These are phyloP conservation scores for Lipomyces yamadae DNA, from an alignment of 805 yeast species.

Conservation along the genomic window DNA sequence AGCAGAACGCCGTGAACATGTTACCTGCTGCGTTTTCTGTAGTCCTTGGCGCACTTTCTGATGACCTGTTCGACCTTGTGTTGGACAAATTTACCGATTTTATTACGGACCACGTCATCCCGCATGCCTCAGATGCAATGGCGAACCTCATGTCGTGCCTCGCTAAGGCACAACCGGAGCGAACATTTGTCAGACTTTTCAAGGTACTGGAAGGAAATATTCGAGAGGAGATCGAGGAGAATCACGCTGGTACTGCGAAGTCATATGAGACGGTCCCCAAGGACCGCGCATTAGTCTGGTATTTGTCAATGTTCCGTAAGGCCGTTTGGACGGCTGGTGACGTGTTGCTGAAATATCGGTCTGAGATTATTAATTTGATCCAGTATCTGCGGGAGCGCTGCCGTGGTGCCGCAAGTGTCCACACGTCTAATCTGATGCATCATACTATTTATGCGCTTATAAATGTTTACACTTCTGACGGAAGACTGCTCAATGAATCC, in stretches of 20 bases:
- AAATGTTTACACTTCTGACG: conserved; percentile 49
- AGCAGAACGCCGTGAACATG: conserved; percentile 52
- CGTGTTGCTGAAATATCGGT: conserved; percentile 51
- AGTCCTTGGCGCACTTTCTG: conserved; percentile 44
- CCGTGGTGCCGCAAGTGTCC: conserved; percentile 68
- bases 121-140: conserved; percentile 63
- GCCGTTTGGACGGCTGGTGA: conserved; percentile 70
- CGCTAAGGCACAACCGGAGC: conserved; percentile 63
- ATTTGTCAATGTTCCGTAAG: conserved; percentile 70
- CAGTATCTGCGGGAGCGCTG: conserved; percentile 52
- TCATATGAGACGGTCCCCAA: conserved; percentile 72
- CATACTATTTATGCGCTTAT: conserved; percentile 68
- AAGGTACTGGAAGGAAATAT: conserved; percentile 58
- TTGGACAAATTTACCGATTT: conserved; percentile 51
- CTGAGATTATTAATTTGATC: conserved; percentile 56
- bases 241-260: conserved; percentile 80
- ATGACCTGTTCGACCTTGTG: conserved; percentile 40
- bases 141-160: conserved; percentile 76
- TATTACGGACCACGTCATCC: conserved; percentile 61
- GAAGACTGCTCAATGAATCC: conserved; percentile 27
- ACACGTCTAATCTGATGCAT: conserved; percentile 67
- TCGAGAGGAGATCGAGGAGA: conserved; percentile 67
- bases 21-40: conserved; percentile 49
- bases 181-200: conserved; percentile 53
- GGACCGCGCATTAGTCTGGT: conserved; percentile 77